Evolutionary conservation across 106 monocot species (phyloP), one percentile per base, ranked within the genome.

Genomic region (Amphibolis antarctica): DNA sequence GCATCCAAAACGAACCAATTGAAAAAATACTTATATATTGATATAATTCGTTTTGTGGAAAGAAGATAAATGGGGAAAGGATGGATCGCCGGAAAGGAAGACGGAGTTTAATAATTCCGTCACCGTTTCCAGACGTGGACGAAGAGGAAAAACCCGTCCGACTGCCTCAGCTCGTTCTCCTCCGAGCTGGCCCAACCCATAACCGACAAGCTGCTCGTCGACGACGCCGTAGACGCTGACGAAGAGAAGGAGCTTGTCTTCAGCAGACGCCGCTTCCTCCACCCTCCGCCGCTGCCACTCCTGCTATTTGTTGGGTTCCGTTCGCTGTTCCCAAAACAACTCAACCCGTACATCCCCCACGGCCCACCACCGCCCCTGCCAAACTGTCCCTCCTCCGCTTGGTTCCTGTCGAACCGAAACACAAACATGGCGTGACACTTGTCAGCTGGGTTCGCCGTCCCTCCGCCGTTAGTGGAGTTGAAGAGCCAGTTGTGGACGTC

Each of bases 101-200:
- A 21, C 1, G 1, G 55, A 55, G 18, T 11, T 26, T 6, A 5
- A 5, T 11, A 36, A 36, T 36, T 55, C 0, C 21, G 24, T 55
- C 53, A 85, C 25, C 76, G 67, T 60, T 79, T 93, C 76, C 79
- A 86, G 0, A 83, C 67, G 75, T 80, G 73, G 30, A 90, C 76
- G 42, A 89, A 55, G 18, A 89, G 83, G 10, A 83, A 85, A 64
- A 89, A 86, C 7, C 81, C 93, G 11, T 81, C 74, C 24, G 65
- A 68, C 1, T 73, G 73, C 76, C 56, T 74, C 67, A 93, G 50
- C 85, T 83, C 83, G 14, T 64, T 60, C 65, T 93, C 93, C 71
- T 93, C 93, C 1, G 76, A 59, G 70, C 88, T 93, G 23, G 76
- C 78, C 93, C 93, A 93, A 48, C 86, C 86, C 79, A 83, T 71